A percentile compares a stretch with the other conserved stretches of the same genome.
Evolutionary conservation across 768 basidiomycete species (phyloP).

Genomic region (Suillus occidentalis): DNA sequence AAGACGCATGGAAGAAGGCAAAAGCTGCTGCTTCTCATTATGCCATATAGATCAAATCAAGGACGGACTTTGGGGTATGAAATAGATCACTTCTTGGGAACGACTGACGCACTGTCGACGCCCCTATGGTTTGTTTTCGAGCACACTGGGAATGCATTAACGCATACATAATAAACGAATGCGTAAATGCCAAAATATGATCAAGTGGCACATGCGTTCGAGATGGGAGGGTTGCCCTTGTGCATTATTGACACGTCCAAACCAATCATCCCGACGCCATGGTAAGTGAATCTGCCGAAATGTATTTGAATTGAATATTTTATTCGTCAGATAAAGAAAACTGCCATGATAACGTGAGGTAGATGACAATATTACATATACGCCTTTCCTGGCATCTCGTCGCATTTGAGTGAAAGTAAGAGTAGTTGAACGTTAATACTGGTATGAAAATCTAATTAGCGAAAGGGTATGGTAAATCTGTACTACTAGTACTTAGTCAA

Average conservation of each 20-base stretch:
- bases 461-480: constrained; percentile 7
- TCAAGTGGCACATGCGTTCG: too few relatives aligned
- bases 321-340: background rate
- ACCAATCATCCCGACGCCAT: too few relatives aligned
- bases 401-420: background rate
- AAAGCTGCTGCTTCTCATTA: constrained; percentile 13
- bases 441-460: constrained; percentile 10
- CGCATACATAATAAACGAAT: too few relatives aligned
- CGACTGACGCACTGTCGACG: too few relatives aligned
- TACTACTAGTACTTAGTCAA: constrained; percentile 6
- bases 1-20: constrained; percentile 12
- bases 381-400: background rate
- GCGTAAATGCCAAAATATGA: too few relatives aligned
- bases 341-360: background rate
- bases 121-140: too few relatives aligned
- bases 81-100: too few relatives aligned
- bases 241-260: too few relatives aligned
- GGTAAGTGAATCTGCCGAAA: too few relatives aligned
- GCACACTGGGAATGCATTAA: too few relatives aligned
- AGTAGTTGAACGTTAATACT: constrained; percentile 4
- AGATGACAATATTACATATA: background rate
- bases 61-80: background rate
- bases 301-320: too few relatives aligned
- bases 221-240: too few relatives aligned
- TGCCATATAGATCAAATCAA: background rate